Percentiles rank a stretch among this genome's conserved stretches.
These are phyloP conservation scores for Dimargaris xerosporica DNA, from an alignment of 192 early-diverging fungal genomes.

Conservation along the genomic window DNA sequence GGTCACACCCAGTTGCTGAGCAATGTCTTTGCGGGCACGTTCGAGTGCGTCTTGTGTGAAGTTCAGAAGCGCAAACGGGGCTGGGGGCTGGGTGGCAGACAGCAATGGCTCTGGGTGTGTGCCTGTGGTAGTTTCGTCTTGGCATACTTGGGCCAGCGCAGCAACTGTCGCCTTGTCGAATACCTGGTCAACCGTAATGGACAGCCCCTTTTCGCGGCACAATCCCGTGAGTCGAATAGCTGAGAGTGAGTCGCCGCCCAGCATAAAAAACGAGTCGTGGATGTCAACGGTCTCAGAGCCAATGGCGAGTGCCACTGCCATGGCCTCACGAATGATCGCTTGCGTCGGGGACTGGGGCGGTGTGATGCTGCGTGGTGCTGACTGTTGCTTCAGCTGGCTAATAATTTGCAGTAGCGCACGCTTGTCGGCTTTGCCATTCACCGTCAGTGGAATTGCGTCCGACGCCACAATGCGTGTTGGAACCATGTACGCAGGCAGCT, in stretches of 20 bases:
- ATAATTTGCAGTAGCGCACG: not conserved
- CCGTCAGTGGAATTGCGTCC: not conserved
- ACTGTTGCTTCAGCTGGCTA: not conserved
- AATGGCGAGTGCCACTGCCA: not conserved
- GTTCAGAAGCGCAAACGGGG: conserved; percentile 7
- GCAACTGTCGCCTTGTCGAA: no score
- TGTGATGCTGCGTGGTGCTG: not conserved
- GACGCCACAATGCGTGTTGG: not conserved
- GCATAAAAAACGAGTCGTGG: not conserved
- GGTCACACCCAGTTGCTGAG: not conserved
- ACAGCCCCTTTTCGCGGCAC: not conserved
- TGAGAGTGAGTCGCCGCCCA: conserved; percentile 6
- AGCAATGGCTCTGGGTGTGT: no score
- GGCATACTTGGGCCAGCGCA: no score
- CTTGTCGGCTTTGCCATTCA: not conserved
- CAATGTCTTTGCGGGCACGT: no score
- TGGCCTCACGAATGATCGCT: not conserved
- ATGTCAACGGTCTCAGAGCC: not conserved
- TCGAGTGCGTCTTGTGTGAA: no score
- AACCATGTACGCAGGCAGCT: conserved; percentile 4
- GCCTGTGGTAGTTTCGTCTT: no score
- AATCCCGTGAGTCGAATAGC: not conserved
- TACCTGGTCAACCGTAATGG: not conserved
- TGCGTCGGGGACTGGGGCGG: not conserved
- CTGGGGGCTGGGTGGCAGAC: no score